A percentile compares a stretch with the other conserved stretches of the same genome.
Evolutionary conservation across 1,284 basidiomycete species (phyloP).

Genomic region (Pseudozyma tsukubaensis): DNA sequence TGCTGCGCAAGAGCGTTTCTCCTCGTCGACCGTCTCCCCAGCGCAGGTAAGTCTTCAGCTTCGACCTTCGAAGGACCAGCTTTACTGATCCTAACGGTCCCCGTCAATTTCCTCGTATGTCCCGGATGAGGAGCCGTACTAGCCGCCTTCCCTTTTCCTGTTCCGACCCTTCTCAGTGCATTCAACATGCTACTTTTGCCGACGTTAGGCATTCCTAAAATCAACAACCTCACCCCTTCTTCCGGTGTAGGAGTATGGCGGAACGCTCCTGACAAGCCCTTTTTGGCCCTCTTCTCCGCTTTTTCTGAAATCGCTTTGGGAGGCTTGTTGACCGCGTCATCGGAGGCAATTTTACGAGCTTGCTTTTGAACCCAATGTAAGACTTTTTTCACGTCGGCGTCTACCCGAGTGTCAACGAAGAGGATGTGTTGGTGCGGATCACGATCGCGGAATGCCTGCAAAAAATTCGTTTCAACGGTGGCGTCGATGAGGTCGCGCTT

Average conservation of each 20-base stretch:
- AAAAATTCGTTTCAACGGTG: conserved; percentile 77
- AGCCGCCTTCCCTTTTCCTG: conserved; percentile 86
- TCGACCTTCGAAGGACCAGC: conserved; percentile 36
- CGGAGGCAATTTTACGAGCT: conserved; percentile 23
- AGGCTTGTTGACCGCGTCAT: conserved; percentile 11
- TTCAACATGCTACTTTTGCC: conserved; percentile 96
- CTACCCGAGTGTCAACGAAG: conserved; percentile 72
- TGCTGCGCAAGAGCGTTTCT: no score
- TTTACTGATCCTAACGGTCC: conserved; percentile 65
- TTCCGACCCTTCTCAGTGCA: conserved; percentile 86
- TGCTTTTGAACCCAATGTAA: conserved; percentile 69
- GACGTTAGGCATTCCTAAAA: conserved; percentile 93
- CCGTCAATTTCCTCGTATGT: conserved; percentile 65
- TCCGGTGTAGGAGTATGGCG: conserved; percentile 64
- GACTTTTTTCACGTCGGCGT: conserved; percentile 71
- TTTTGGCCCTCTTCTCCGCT: conserved; percentile 37
- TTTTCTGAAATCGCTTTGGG: conserved; percentile 14
- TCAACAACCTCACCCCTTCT: conserved; percentile 62
- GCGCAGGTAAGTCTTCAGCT: conserved; percentile 3
- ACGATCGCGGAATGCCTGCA: conserved; percentile 70
- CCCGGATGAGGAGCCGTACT: conserved; percentile 85
- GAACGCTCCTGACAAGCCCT: conserved; percentile 65
- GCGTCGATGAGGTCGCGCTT: conserved; percentile 90
- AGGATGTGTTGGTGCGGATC: conserved; percentile 70
- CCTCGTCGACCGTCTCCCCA: conserved; percentile 3